A percentile compares a stretch with the other conserved stretches of the same genome.
Conservation (phyloP, 495 filamentous ascomycete genomes). For the Penicillium paxilli region DNA sequence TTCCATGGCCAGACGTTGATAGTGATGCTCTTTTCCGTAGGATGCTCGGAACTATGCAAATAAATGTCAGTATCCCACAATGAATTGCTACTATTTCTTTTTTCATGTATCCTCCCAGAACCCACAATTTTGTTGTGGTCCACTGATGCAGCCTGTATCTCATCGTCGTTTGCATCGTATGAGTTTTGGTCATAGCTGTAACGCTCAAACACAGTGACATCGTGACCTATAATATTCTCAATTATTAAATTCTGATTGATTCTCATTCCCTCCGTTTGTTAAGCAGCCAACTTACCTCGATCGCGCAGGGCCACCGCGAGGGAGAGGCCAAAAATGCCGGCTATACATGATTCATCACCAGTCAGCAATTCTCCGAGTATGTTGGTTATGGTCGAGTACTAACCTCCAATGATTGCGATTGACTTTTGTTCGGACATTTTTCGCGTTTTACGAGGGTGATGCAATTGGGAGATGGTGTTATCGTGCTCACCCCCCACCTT, state of each 20-base stretch:
- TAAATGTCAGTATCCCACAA: neutral
- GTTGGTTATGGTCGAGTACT: neutral
- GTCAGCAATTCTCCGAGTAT: neutral
- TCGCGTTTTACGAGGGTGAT: neutral
- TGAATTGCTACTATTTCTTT: neutral
- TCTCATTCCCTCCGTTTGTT: neutral
- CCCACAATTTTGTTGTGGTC: slow-evolving; percentile 21
- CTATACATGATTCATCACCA: slow-evolving; percentile 3
- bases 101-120: neutral
- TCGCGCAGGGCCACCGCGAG: slow-evolving; percentile 14
- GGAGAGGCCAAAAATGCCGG: slow-evolving; percentile 18
- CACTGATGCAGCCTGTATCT: slow-evolving; percentile 16
- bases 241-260: neutral
- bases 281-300: neutral
- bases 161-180: slow-evolving; percentile 10
- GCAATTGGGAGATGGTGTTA: neutral
- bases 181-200: slow-evolving; percentile 10
- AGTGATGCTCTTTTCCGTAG: slow-evolving; percentile 17
- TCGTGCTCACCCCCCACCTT: neutral
- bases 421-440: slow-evolving; percentile 10
- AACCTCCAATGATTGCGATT: slow-evolving; percentile 16
- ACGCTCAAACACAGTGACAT: slow-evolving; percentile 15
- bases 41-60: slow-evolving; percentile 13
- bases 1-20: slow-evolving; percentile 19
- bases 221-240: slow-evolving; percentile 1